These are phyloP conservation scores for Claviceps sp. DNA, from an alignment of 2,329 filamentous ascomycete genomes.

Conservation along the genomic window DNA sequence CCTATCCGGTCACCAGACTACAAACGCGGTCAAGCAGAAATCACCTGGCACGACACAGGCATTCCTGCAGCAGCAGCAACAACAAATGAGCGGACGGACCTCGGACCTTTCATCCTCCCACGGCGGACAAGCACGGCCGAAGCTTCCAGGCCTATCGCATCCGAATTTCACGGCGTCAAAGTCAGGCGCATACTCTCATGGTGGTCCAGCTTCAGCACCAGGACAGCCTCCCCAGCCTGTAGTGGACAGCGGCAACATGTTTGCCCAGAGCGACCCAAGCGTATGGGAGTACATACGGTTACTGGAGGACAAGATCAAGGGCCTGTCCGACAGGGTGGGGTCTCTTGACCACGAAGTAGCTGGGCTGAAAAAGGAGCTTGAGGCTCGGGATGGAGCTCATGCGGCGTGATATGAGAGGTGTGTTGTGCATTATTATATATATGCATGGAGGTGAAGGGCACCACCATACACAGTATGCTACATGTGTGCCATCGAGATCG, in stretches of 20 bases:
- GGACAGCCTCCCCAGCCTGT: slow-evolving; percentile 36
- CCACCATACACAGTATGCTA: too few species aligned
- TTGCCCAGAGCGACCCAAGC: slow-evolving; percentile 46
- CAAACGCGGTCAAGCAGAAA: slow-evolving; percentile 39
- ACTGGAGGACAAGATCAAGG: slow-evolving; percentile 44
- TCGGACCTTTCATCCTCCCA: slow-evolving; percentile 44
- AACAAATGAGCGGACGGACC: slow-evolving; percentile 32
- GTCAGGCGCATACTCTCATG: slow-evolving; percentile 19
- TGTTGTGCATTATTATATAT: too few species aligned
- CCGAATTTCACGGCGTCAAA: slow-evolving; percentile 20
- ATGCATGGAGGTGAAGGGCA: too few species aligned
- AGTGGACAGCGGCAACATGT: slow-evolving; percentile 53
- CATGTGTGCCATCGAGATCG: too few species aligned
- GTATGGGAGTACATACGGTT: slow-evolving; percentile 61
- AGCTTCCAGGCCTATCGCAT: slow-evolving; percentile 24
- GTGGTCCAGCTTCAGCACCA: slow-evolving; percentile 19
- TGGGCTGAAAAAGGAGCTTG: slow-evolving; percentile 20
- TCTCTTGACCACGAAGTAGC: slow-evolving; percentile 21
- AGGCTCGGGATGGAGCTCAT: slow-evolving; percentile 16
- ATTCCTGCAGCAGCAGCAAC: slow-evolving; percentile 46
- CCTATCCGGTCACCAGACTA: slow-evolving; percentile 37
- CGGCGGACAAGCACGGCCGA: slow-evolving; percentile 26
- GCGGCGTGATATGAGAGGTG: slow-evolving; percentile 1
- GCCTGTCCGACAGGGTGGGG: slow-evolving; percentile 21
- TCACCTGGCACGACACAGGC: slow-evolving; percentile 55